Percentiles rank a stretch among this genome's conserved stretches.
Evolutionary conservation across 495 filamentous ascomycete genomes (phyloP).

Genomic region (Penicillium longicatenatum): DNA sequence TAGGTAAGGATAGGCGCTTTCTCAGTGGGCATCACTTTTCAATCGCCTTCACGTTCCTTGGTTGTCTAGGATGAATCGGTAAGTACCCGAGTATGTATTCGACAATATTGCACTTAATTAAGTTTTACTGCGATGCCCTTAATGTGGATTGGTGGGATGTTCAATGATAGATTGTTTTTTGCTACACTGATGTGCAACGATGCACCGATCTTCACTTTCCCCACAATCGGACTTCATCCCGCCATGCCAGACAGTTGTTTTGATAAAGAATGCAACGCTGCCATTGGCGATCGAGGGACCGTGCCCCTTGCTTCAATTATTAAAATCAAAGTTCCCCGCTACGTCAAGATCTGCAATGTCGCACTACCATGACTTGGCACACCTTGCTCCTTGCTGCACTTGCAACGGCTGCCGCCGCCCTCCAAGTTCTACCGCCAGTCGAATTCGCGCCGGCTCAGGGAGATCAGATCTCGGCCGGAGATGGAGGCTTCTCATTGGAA

Average conservation of each 20-base stretch:
- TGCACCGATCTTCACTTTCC: neutral
- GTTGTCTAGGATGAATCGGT: too few relatives aligned
- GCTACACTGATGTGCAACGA: neutral
- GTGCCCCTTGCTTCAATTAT: slow-evolving; percentile 6
- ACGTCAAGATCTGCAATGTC: neutral
- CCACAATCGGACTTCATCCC: neutral
- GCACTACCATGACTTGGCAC: slow-evolving; percentile 18
- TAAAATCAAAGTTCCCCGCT: neutral
- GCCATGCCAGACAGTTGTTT: neutral
- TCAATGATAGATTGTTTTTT: too few relatives aligned
- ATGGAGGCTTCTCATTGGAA: slow-evolving; percentile 18
- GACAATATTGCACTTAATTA: too few relatives aligned
- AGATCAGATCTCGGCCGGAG: neutral
- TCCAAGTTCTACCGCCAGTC: slow-evolving; percentile 26
- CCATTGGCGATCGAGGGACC: neutral
- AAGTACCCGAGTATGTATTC: too few relatives aligned
- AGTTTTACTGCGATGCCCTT: too few relatives aligned
- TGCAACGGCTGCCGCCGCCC: slow-evolving; percentile 6
- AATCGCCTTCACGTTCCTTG: too few relatives aligned
- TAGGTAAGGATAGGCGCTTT: too few relatives aligned
- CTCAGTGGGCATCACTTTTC: too few relatives aligned
- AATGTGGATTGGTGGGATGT: too few relatives aligned
- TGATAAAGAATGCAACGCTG: slow-evolving; percentile 16
- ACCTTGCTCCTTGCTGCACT: neutral
- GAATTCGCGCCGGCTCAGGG: neutral